Evolutionary conservation across 371 early-diverging fungal genomes (phyloP).

Genomic region (Mucor velutinosus): DNA sequence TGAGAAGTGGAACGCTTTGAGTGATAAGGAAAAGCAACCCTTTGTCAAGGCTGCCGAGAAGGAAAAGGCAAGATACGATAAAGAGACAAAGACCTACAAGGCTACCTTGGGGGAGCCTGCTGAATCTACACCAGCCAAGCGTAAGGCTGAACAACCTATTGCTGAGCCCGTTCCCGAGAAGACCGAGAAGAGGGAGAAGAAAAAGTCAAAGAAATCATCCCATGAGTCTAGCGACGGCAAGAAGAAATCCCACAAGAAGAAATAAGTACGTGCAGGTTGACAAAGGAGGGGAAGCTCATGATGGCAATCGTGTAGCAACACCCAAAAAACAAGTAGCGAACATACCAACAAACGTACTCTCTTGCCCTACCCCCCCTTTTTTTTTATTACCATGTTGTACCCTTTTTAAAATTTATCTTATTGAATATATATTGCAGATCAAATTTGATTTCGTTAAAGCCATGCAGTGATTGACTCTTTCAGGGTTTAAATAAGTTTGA

Average conservation of each 20-base stretch:
- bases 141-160: conserved; percentile 1
- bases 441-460: too few relatives aligned
- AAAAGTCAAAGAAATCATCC: background rate
- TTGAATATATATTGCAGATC: too few relatives aligned
- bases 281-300: background rate
- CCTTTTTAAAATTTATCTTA: too few relatives aligned
- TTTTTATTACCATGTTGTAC: too few relatives aligned
- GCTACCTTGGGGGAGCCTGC: conserved; percentile 2
- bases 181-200: conserved; percentile 1
- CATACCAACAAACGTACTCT: background rate
- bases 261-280: background rate
- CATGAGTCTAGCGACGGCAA: background rate
- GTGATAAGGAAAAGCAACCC: conserved; percentile 59
- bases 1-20: conserved; percentile 70
- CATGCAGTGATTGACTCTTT: too few relatives aligned
- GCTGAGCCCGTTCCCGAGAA: background rate
- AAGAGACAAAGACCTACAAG: conserved; percentile 11
- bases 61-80: conserved; percentile 23
- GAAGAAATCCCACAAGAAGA: conserved; percentile 18
- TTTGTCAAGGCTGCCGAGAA: conserved; percentile 21
- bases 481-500: too few relatives aligned
- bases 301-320: background rate
- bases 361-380: too few relatives aligned
- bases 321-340: conserved; percentile 3
- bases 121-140: background rate